Conservation (phyloP, 495 filamentous ascomycete genomes). For the Wilcoxina mikolae region DNA sequence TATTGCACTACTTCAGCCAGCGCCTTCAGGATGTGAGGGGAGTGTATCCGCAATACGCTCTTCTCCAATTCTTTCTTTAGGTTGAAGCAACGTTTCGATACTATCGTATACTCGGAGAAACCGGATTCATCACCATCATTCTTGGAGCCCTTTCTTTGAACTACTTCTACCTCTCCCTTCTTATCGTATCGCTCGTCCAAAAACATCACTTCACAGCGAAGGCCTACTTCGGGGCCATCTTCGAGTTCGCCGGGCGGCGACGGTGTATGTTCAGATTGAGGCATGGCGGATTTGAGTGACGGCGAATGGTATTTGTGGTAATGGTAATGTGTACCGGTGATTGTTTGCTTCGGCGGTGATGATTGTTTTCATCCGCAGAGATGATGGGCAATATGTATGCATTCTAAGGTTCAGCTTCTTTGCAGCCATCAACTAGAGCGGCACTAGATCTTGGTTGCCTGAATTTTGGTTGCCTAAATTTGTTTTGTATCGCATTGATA, state of each 20-base stretch:
- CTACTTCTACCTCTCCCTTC: not conserved
- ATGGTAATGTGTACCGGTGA: not conserved
- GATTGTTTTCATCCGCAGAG: no score
- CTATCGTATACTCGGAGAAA: conserved; percentile 3
- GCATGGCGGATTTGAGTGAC: no score
- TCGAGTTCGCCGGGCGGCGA: no score
- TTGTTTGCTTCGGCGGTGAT: no score
- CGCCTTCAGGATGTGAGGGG: conserved; percentile 30
- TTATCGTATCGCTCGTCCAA: not conserved
- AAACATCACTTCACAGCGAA: not conserved
- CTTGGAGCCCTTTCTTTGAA: not conserved
- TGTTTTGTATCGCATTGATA: no score
- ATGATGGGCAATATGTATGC: no score
- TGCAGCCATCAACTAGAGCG: no score
- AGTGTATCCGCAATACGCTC: conserved; percentile 33
- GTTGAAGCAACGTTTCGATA: not conserved
- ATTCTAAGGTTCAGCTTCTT: no score
- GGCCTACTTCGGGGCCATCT: not conserved
- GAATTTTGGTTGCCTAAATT: no score
- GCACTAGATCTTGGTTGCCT: no score
- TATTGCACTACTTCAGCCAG: conserved; percentile 31
- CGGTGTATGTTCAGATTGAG: no score
- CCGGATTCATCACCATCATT: not conserved
- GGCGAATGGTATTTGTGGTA: not conserved
- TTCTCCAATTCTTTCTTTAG: conserved; percentile 18